Conservation (phyloP, 345 rosid species). For the Viola odorata region DNA sequence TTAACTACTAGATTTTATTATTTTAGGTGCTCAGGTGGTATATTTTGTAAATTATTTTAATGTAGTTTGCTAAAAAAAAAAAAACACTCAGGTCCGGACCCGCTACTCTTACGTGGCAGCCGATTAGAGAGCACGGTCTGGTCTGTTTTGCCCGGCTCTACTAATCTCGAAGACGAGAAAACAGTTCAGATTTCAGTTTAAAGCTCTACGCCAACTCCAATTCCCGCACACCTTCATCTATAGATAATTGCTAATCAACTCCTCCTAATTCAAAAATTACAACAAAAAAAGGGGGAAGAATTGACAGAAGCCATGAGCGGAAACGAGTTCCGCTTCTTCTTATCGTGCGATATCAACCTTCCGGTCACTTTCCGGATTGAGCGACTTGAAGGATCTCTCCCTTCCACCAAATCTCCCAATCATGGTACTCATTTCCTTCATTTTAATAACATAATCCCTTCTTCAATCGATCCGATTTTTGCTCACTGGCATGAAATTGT, state of each 20-base stretch:
- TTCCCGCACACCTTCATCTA: neutral
- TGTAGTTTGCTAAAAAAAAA: no score
- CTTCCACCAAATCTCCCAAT: slow-evolving; percentile 39
- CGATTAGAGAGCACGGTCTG: no score
- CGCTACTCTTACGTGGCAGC: no score
- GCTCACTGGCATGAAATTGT: neutral
- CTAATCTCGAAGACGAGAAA: neutral
- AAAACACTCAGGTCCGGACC: no score
- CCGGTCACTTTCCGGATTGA: slow-evolving; percentile 92
- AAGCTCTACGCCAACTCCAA: neutral
- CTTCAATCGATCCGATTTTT: neutral
- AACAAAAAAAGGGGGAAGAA: neutral
- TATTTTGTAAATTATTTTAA: no score
- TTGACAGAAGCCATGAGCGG: slow-evolving; percentile 45
- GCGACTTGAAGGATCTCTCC: slow-evolving; percentile 68
- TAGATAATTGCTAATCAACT: neutral
- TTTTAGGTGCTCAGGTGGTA: no score
- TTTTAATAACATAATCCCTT: neutral
- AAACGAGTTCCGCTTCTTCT: slow-evolving; percentile 92
- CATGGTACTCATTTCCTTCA: slow-evolving; percentile 34
- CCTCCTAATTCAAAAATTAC: neutral
- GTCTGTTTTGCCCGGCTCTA: neutral
- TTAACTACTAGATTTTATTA: no score
- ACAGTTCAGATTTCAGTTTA: neutral
- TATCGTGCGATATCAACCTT: slow-evolving; percentile 90